Evolutionary conservation across 108 stramenopile species (phyloP).

Genomic region (Skeletonema marinoi): DNA sequence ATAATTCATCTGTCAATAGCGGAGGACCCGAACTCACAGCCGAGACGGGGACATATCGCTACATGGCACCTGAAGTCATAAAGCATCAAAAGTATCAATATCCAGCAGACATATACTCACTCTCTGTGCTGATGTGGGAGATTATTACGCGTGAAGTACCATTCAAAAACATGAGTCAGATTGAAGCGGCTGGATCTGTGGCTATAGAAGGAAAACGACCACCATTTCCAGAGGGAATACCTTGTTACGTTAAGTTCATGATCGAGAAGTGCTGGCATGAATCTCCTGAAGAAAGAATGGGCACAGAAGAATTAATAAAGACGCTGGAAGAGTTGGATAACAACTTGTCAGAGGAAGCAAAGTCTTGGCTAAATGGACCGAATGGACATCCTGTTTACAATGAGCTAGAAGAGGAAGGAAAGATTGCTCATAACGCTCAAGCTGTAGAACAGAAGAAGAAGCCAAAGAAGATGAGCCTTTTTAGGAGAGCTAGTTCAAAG

Average conservation of each 20-base stretch:
- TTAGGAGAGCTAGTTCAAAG: not conserved
- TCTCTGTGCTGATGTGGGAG: constrained; percentile 74
- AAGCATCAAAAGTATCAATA: constrained; percentile 65
- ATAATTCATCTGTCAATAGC: constrained; percentile 5
- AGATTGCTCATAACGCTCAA: not conserved
- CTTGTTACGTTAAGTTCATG: constrained; percentile 30
- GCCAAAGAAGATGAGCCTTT: not conserved
- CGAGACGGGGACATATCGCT: constrained; percentile 80
- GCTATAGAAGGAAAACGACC: constrained; percentile 59
- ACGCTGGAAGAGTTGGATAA: constrained; percentile 29
- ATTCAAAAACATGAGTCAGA: constrained; percentile 50
- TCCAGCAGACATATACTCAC: constrained; percentile 77
- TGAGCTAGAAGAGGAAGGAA: not conserved
- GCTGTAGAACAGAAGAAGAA: constrained; percentile 1
- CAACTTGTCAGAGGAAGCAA: constrained; percentile 39
- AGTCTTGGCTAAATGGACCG: constrained; percentile 51
- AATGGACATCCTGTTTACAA: constrained; percentile 67
- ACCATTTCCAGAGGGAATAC: constrained; percentile 55
- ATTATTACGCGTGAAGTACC: constrained; percentile 66
- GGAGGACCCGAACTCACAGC: constrained; percentile 53
- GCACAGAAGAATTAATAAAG: constrained; percentile 40
- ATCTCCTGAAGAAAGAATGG: constrained; percentile 48
- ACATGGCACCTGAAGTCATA: constrained; percentile 76
- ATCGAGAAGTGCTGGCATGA: constrained; percentile 67
- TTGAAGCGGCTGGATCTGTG: constrained; percentile 71